These are phyloP conservation scores for Chaetoceros muelleri DNA, from an alignment of 108 stramenopile genomes.

Conservation along the genomic window DNA sequence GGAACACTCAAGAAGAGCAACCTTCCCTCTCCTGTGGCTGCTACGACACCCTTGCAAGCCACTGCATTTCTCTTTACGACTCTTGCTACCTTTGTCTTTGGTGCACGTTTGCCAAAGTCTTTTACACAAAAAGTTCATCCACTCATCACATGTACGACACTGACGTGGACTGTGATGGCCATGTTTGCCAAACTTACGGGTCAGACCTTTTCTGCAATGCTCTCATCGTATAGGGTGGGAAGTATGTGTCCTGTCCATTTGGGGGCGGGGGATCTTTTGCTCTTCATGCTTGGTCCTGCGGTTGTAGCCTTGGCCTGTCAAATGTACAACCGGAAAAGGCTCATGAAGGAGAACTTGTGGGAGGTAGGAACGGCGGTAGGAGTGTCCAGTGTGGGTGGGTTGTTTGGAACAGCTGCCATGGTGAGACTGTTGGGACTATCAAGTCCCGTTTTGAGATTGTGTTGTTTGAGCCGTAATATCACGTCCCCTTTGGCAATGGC, in stretches of 20 bases:
- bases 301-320: slow-evolving; percentile 61
- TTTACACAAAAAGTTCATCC: slow-evolving; percentile 61
- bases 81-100: slow-evolving; percentile 54
- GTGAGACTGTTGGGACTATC: slow-evolving; percentile 40
- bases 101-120: slow-evolving; percentile 50
- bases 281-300: slow-evolving; percentile 67
- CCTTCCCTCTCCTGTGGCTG: slow-evolving; percentile 5
- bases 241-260: slow-evolving; percentile 28
- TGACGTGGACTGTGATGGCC: slow-evolving; percentile 42
- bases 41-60: slow-evolving; percentile 28
- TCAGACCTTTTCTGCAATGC: slow-evolving; percentile 28
- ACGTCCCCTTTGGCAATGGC: slow-evolving; percentile 86
- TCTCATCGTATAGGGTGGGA: slow-evolving; percentile 46
- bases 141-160: slow-evolving; percentile 45
- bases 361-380: slow-evolving; percentile 48
- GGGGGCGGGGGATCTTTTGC: slow-evolving; percentile 59
- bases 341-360: slow-evolving; percentile 55
- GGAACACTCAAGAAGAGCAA: slow-evolving; percentile 12
- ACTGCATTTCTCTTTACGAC: slow-evolving; percentile 46
- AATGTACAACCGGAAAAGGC: slow-evolving; percentile 62
- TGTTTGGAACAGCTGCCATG: slow-evolving; percentile 57
- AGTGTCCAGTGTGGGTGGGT: slow-evolving; percentile 51
- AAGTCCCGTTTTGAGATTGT: slow-evolving; percentile 39
- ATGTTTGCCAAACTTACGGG: slow-evolving; percentile 33
- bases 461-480: slow-evolving; percentile 67